These are phyloP conservation scores for Mollisiaceae sp. DNA, from an alignment of 2,329 filamentous ascomycete genomes.

Conservation along the genomic window DNA sequence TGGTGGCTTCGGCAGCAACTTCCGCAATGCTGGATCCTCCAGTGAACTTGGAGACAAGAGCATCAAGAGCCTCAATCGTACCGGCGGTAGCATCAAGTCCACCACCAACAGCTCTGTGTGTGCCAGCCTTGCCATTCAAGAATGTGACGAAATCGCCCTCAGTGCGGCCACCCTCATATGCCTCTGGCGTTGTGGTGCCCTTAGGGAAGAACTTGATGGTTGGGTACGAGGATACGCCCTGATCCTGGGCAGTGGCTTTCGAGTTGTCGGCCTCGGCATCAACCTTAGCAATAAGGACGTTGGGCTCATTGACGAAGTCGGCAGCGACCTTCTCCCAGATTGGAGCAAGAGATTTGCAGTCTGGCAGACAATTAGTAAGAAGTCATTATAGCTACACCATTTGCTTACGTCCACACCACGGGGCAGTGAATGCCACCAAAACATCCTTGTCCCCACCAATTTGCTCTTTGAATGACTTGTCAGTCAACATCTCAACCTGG, in stretches of 20 bases:
- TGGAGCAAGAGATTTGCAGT: slow-evolving; percentile 95
- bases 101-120: slow-evolving; percentile 82
- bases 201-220: slow-evolving; percentile 98
- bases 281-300: slow-evolving; percentile 90
- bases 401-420: slow-evolving; percentile 90
- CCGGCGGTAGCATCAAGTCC: slow-evolving; percentile 79
- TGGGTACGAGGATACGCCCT: slow-evolving; percentile 85
- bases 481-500: slow-evolving; percentile 78
- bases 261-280: slow-evolving; percentile 88
- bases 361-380: slow-evolving; percentile 52
- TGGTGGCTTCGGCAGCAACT: slow-evolving; percentile 73
- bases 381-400: neutral
- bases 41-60: slow-evolving; percentile 74
- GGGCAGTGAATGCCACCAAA: slow-evolving; percentile 94
- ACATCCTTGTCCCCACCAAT: slow-evolving; percentile 89
- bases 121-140: slow-evolving; percentile 88
- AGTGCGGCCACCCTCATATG: slow-evolving; percentile 76
- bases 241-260: slow-evolving; percentile 76
- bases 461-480: slow-evolving; percentile 75
- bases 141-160: slow-evolving; percentile 80
- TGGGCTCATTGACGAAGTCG: slow-evolving; percentile 78
- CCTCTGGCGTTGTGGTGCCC: slow-evolving; percentile 72
- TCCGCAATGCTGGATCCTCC: slow-evolving; percentile 63
- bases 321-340: slow-evolving; percentile 85
- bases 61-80: slow-evolving; percentile 79